phyloP scores from a whole-genome alignment of 148 eudicot species.

The Nepenthes gracilis region DNA sequence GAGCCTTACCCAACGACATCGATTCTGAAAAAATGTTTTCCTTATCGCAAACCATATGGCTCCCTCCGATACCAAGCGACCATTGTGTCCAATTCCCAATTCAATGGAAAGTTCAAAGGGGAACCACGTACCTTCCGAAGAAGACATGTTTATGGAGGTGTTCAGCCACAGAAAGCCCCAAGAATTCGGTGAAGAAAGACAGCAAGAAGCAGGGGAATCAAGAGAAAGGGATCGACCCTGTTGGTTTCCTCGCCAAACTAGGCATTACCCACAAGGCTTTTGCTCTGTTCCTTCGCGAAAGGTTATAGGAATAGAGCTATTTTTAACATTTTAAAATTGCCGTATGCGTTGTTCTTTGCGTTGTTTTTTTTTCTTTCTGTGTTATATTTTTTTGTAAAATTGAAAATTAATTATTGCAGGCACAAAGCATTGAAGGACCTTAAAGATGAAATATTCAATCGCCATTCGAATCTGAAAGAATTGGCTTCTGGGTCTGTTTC shows the following conservation, averaged over 20 bases:
- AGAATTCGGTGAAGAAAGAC: too few relatives aligned
- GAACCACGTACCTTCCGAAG: too few relatives aligned
- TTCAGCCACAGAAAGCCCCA: too few relatives aligned
- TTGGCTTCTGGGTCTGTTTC: slow-evolving; percentile 72
- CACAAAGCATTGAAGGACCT: slow-evolving; percentile 75
- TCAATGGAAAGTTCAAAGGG: too few relatives aligned
- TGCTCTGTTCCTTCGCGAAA: slow-evolving; percentile 80
- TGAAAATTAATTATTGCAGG: slow-evolving; percentile 29
- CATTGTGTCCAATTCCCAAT: too few relatives aligned
- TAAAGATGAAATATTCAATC: slow-evolving; percentile 57
- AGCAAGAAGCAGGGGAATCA: background rate
- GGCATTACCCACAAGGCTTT: slow-evolving; percentile 59
- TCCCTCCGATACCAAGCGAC: too few relatives aligned
- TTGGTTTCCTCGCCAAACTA: slow-evolving; percentile 60
- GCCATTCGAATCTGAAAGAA: slow-evolving; percentile 55
- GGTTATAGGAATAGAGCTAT: slow-evolving; percentile 24
- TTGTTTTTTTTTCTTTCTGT: background rate
- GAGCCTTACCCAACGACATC: too few relatives aligned
- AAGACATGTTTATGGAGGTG: too few relatives aligned
- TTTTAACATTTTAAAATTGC: too few relatives aligned
- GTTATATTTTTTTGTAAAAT: background rate
- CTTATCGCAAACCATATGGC: too few relatives aligned
- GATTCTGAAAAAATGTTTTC: too few relatives aligned
- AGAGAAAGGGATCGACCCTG: slow-evolving; percentile 66
- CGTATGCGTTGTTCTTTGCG: background rate